These are phyloP conservation scores for Wallacemonas sp. DNA, from an alignment of 208 protist genomes.

Conservation along the genomic window DNA sequence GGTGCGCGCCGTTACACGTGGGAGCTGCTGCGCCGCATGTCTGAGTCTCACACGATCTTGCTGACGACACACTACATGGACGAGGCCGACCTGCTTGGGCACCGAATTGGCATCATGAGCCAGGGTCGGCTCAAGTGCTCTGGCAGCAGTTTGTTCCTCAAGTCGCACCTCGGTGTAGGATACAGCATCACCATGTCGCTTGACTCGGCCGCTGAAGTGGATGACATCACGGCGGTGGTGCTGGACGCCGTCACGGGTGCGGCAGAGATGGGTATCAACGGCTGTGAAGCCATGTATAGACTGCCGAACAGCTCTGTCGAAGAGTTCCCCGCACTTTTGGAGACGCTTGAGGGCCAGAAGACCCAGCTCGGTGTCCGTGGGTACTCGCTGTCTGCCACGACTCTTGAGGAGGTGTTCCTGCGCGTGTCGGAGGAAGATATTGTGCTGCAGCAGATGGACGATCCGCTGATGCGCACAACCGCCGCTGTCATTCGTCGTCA, in stretches of 20 bases:
- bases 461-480: slow-evolving; percentile 5
- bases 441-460: not conserved
- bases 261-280: not conserved
- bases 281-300: slow-evolving; percentile 21
- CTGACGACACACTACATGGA: slow-evolving; percentile 90
- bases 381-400: slow-evolving; percentile 32
- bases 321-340: slow-evolving; percentile 23
- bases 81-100: slow-evolving; percentile 89
- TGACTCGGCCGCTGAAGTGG: not conserved
- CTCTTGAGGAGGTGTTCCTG: slow-evolving; percentile 58
- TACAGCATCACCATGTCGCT: slow-evolving; percentile 33
- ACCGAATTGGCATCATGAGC: slow-evolving; percentile 85
- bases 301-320: slow-evolving; percentile 18
- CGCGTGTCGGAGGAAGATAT: slow-evolving; percentile 18
- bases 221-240: slow-evolving; percentile 13
- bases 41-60: slow-evolving; percentile 34
- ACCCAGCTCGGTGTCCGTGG: slow-evolving; percentile 17
- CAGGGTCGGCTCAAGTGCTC: slow-evolving; percentile 33
- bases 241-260: slow-evolving; percentile 8
- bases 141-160: slow-evolving; percentile 43
- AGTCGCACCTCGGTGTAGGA: slow-evolving; percentile 27
- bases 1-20: slow-evolving; percentile 51
- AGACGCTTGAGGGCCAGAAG: slow-evolving; percentile 11
- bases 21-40: slow-evolving; percentile 26
- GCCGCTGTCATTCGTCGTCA: not conserved